Percentiles rank a stretch among this genome's conserved stretches.
These are phyloP conservation scores for Baudoinia panamericana DNA, from an alignment of 495 filamentous ascomycete species.

Conservation along the genomic window DNA sequence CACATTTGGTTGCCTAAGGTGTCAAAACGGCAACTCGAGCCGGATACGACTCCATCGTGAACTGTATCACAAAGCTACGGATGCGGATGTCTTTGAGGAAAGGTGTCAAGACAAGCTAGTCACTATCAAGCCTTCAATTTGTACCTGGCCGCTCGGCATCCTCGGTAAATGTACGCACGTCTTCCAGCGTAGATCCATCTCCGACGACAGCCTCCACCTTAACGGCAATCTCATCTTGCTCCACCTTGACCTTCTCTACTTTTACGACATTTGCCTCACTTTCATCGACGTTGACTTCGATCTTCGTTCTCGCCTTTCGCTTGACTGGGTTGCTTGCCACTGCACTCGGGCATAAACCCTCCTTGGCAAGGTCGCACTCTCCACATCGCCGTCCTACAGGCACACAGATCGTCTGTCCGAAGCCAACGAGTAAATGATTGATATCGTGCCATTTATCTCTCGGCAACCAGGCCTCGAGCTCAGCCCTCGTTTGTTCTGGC, in stretches of 20 bases:
- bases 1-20: too few relatives aligned
- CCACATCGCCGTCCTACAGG: slow-evolving; percentile 70
- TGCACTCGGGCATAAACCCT: slow-evolving; percentile 64
- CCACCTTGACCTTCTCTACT: slow-evolving; percentile 7
- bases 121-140: too few relatives aligned
- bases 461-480: slow-evolving; percentile 75
- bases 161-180: too few relatives aligned
- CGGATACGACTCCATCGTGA: too few relatives aligned
- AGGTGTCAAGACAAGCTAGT: too few relatives aligned
- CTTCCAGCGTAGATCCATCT: background rate
- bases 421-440: slow-evolving; percentile 79
- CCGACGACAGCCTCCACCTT: slow-evolving; percentile 11
- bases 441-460: slow-evolving; percentile 86
- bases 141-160: too few relatives aligned
- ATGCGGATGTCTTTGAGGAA: too few relatives aligned
- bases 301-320: slow-evolving; percentile 18
- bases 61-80: too few relatives aligned
- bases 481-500: slow-evolving; percentile 71
- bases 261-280: slow-evolving; percentile 1
- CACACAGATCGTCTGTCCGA: slow-evolving; percentile 79
- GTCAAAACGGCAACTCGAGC: too few relatives aligned
- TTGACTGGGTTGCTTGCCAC: slow-evolving; percentile 19
- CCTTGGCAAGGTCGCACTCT: slow-evolving; percentile 62
- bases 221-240: slow-evolving; percentile 12
- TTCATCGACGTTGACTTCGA: slow-evolving; percentile 19